Evolutionary conservation across 345 rosid genomes (phyloP), one percentile per base, ranked within the genome.

Genomic region (Isatis tinctoria): DNA sequence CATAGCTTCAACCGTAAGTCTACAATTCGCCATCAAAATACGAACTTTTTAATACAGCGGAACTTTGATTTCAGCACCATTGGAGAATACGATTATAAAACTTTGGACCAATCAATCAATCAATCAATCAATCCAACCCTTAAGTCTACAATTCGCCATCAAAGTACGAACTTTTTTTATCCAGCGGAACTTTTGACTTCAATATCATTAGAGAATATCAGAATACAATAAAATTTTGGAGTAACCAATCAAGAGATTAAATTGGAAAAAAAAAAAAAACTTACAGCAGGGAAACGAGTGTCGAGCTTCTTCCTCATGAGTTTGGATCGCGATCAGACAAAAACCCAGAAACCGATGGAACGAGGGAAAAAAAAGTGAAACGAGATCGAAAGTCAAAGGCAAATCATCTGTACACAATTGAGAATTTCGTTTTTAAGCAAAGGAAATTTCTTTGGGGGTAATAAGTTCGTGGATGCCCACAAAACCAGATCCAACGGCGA

Each of bases 231-330:
- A 16, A 32, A 57, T 14, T 32, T 57, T 57, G 14, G 24, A 32
- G 36, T 4, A 57, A 52, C 1, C 33, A 39, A 26, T 10, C 1
- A 27, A 17, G 72, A 58, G 2, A 66, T 13, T 64, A 33, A 60
- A 58, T 4, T 18, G 13, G 60, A 26, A n/a, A 45, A 12, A 7
- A 26, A 17, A 30, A n/a, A 43, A 11, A 18, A 56, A 56, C 74
- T 26, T 67, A 78, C 81, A 33, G 81, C 81, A 51, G 81, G 81
- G 70, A 78, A 78, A 59, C 81, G 81, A 27, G 81, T 78, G 32
- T 78, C 81, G 69, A 78, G 81, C 69, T 78, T 78, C 69, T 78
- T 78, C 65, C 81, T 72, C 81, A 78, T 78, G 65, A 6, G 59
- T 48, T 30, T 4, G 43, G 37, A 70, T 76, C 65, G 30, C 1